Evolutionary conservation across 768 basidiomycete genomes (phyloP).

Genomic region (Galerina marginata): DNA sequence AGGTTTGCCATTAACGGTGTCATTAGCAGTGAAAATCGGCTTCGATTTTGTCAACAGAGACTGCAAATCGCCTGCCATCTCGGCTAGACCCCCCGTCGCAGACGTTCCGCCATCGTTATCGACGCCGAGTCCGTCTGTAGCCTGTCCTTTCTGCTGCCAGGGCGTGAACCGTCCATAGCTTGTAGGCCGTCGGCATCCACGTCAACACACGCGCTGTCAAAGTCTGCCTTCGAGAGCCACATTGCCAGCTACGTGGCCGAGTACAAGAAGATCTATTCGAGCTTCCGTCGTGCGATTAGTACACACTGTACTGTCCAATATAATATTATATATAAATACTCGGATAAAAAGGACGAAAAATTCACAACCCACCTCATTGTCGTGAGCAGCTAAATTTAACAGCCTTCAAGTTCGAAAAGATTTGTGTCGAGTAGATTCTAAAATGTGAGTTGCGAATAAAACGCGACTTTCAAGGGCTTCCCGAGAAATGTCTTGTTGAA

Average conservation of each 20-base stretch:
- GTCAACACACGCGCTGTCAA: slow-evolving; percentile 50
- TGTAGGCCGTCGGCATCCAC: slow-evolving; percentile 50
- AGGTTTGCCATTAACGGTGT: slow-evolving; percentile 49
- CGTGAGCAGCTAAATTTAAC: too few species aligned
- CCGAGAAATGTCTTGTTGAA: too few species aligned
- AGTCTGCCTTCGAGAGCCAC: slow-evolving; percentile 78
- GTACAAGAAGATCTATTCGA: slow-evolving; percentile 78
- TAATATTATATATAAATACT: too few species aligned
- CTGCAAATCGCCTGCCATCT: slow-evolving; percentile 77
- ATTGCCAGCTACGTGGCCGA: slow-evolving; percentile 78
- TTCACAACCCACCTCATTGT: too few species aligned
- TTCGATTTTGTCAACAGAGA: slow-evolving; percentile 68
- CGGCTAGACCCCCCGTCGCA: slow-evolving; percentile 79
- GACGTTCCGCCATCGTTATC: slow-evolving; percentile 62
- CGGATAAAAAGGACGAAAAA: too few species aligned
- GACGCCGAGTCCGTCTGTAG: slow-evolving; percentile 46
- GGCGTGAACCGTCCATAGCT: slow-evolving; percentile 36
- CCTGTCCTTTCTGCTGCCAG: slow-evolving; percentile 26
- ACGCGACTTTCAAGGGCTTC: too few species aligned
- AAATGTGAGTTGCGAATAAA: too few species aligned
- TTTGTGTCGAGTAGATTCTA: too few species aligned
- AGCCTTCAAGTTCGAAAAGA: too few species aligned
- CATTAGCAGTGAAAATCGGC: slow-evolving; percentile 65
- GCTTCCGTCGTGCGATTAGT: slow-evolving; percentile 58
- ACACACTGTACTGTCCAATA: too few species aligned